phyloP scores from a whole-genome alignment of 2,329 filamentous ascomycete genomes.

The Chaetomium strumarium region DNA sequence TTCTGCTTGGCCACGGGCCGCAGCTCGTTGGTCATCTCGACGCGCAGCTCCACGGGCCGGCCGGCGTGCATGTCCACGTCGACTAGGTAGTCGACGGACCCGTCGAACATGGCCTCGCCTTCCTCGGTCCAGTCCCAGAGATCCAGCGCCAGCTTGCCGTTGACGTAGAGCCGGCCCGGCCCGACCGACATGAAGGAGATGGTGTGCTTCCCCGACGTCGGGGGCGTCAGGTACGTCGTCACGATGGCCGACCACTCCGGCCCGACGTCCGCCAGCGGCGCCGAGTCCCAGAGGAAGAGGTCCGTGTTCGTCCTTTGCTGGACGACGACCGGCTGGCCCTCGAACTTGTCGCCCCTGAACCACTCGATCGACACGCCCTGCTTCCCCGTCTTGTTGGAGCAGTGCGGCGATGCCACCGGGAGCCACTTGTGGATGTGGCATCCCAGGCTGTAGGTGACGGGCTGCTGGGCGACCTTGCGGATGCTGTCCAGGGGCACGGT shows the following conservation, averaged over 20 bases:
- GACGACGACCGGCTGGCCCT: constrained; percentile 49
- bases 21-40: constrained; percentile 62
- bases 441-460: constrained; percentile 55
- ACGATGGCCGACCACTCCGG: constrained; percentile 60
- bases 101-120: constrained; percentile 66
- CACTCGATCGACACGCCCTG: constrained; percentile 60
- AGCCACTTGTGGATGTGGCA: constrained; percentile 62
- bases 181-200: constrained; percentile 64
- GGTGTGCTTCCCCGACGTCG: constrained; percentile 55
- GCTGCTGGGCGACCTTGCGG: constrained; percentile 44
- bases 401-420: constrained; percentile 55
- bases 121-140: constrained; percentile 65
- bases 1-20: constrained; percentile 56
- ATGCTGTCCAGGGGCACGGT: constrained; percentile 61
- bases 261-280: constrained; percentile 52
- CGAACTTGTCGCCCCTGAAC: constrained; percentile 57
- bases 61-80: constrained; percentile 54
- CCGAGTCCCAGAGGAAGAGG: constrained; percentile 66
- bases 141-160: constrained; percentile 55
- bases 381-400: constrained; percentile 49
- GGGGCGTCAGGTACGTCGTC: constrained; percentile 54
- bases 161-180: constrained; percentile 54
- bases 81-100: constrained; percentile 58
- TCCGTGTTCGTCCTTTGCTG: constrained; percentile 59
- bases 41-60: constrained; percentile 54